phyloP scores from a whole-genome alignment of 2,329 filamentous ascomycete genomes.

The Colletotrichum ledebouriae region DNA sequence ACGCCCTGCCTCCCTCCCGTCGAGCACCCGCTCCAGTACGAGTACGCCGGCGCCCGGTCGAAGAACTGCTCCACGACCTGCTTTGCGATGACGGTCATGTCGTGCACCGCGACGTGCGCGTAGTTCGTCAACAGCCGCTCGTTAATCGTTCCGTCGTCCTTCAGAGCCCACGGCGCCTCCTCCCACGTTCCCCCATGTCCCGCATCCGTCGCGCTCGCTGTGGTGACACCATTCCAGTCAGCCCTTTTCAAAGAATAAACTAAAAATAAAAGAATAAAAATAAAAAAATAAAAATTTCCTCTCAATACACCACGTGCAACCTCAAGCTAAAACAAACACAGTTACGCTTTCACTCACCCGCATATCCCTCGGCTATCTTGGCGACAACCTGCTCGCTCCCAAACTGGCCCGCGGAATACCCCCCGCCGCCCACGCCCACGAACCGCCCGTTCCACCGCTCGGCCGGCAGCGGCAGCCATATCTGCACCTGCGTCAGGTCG shows the following conservation, averaged over 20 bases:
- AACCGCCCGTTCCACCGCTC: constrained; percentile 50
- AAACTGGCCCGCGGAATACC: constrained; percentile 47
- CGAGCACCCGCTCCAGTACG: constrained; percentile 67
- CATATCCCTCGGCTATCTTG: constrained; percentile 37
- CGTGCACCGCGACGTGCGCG: constrained; percentile 39
- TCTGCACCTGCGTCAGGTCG: constrained; percentile 47
- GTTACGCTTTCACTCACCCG: constrained; percentile 15
- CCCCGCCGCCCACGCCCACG: constrained; percentile 50
- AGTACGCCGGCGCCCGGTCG: constrained; percentile 55
- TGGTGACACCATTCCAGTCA: neutral
- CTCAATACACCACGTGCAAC: neutral
- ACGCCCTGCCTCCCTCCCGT: constrained; percentile 70
- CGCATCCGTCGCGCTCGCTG: constrained; percentile 35
- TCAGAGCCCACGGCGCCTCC: constrained; percentile 44
- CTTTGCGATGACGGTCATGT: constrained; percentile 61
- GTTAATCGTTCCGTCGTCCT: constrained; percentile 37
- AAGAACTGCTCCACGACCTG: constrained; percentile 63
- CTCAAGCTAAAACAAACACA: neutral
- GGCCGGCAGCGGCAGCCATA: constrained; percentile 46
- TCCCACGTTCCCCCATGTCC: constrained; percentile 34
- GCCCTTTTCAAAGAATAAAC: neutral
- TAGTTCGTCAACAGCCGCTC: constrained; percentile 32
- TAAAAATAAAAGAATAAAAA: neutral
- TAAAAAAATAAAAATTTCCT: no score
- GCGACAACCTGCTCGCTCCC: constrained; percentile 33